phyloP scores from a whole-genome alignment of 352 stramenopile genomes.

The Phytopythium aichiense region DNA sequence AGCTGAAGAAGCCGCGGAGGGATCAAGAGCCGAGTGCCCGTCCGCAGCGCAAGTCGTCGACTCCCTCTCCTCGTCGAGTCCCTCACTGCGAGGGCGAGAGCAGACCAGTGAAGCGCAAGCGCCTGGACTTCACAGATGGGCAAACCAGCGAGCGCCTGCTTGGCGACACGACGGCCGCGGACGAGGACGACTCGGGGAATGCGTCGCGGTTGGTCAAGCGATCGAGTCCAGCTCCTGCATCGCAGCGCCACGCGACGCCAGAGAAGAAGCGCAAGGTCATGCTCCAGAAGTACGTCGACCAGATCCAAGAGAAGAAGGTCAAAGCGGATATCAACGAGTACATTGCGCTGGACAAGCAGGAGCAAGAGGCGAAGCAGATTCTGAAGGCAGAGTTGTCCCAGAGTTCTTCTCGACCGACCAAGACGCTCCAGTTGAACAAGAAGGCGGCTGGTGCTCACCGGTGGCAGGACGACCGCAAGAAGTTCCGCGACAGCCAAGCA shows the following conservation, averaged over 20 bases:
- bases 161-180: neutral
- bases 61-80: neutral
- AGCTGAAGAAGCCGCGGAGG: neutral
- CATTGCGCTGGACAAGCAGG: constrained; percentile 21
- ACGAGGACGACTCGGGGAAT: neutral
- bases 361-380: constrained; percentile 12
- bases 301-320: constrained; percentile 29
- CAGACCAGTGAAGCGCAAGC: constrained; percentile 17
- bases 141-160: neutral
- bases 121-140: constrained; percentile 5
- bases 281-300: constrained; percentile 22
- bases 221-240: neutral
- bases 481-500: constrained; percentile 15
- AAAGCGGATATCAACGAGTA: constrained; percentile 23
- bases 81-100: constrained; percentile 7
- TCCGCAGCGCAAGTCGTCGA: neutral
- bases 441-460: constrained; percentile 7
- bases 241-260: neutral
- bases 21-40: neutral
- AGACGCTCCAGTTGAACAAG: constrained; percentile 3
- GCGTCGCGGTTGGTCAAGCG: neutral
- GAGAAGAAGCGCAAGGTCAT: constrained; percentile 10
- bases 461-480: constrained; percentile 15
- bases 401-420: neutral
- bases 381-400: constrained; percentile 1